Base-by-base conservation (phyloP, 2,329 filamentous ascomycete genomes). In the Cercospora sp. region DNA sequence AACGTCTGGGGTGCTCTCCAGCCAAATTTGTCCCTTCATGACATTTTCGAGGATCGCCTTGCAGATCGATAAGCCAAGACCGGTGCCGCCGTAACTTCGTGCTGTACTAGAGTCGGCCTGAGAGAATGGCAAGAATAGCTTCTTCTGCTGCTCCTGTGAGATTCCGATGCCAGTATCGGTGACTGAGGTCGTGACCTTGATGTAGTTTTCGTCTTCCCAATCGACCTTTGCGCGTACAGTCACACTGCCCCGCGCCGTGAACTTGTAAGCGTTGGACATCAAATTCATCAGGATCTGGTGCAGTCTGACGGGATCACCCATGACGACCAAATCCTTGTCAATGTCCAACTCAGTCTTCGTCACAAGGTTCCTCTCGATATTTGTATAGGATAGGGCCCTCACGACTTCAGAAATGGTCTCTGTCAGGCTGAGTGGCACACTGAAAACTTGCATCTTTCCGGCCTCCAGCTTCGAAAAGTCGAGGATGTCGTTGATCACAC, bases 11-110 rank as follows among this genome's bases (percentile, higher is more conserved):
- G 88, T 84, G 71, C 91, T 95, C 69, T 95, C 90, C 1, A 97
- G 86, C 80, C 89, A 89, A 69, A 97, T 96, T 69, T 86, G 89
- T 51, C 94, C 94, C 69, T 92, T 89, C 87, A 97, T 94, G 80
- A 97, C 94, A 20, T 91, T 92, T 80, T 97, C 92, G 69, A 97
- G 93, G 53, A 97, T 88, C 0, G 92, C 94, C 80, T 97, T 97
- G 86, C 94, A 97, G 72, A 97, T 97, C 76, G 92, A 96, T 53
- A 97, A 84, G 1, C 94, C 94, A 2, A 97, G 88, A 26, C 94
- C 94, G 73, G 93, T 97, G 53, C 94, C 94, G 48, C 94, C 94
- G 74, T 97, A 97, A 76, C 93, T 95, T 63, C 94, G 86, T 64
- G 93, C 93, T 2, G 93, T 97, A 73, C 92, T 95, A 59, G 90